Base-by-base conservation (phyloP, 2,329 filamentous ascomycete species). In the Paracorniculantispora psalliotae region DNA sequence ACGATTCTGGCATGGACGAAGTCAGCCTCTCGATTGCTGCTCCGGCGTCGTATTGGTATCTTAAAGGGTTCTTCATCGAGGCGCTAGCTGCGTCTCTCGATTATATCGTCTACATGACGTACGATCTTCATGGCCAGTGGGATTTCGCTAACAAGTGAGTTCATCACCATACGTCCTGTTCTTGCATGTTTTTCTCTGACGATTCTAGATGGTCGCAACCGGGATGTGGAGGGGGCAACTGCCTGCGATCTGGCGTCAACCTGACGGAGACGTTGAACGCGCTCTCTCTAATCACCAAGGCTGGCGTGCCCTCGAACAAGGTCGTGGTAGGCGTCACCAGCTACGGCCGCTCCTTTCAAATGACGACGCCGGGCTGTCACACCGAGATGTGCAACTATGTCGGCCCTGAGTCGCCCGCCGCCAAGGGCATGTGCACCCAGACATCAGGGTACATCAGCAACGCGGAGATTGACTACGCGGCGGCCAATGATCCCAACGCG, bases 41-140 rank as follows among this genome's bases (percentile, higher is more conserved):
- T 1, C 75, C 81, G 0, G 80, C 80, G 1, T 79, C 78, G 0
- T 73, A 79, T 0, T 59, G 63, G 0, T 75, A 83, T 64, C 83
- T 81, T 66, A 68, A 72, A 4, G 73, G 73, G 55, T 67, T 85
- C 49, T 71, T 79, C 51, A 72, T 85, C 19, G 62, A 63, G 12
- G 69, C 72, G 8, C 78, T 85, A 67, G 75, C 78, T 19, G 46
- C 68, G 3, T 70, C 77, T 7, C 68, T 85, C 15, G 83, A 86
- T 67, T 77, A 76, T 60, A 76, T 83, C 70, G 81, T 86, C 68
- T 71, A 88, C 7, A 91, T 91, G 87, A 83, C 85, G 1, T 92
- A 91, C 67, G 88, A 92, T 73, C 91, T 79, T 67, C 80, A 87
- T 1, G 89, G 89, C 4, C 81, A 81, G 7, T 94, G 88, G 87